Conservation (phyloP, 805 yeast genomes). For the Millerozyma miso region DNA sequence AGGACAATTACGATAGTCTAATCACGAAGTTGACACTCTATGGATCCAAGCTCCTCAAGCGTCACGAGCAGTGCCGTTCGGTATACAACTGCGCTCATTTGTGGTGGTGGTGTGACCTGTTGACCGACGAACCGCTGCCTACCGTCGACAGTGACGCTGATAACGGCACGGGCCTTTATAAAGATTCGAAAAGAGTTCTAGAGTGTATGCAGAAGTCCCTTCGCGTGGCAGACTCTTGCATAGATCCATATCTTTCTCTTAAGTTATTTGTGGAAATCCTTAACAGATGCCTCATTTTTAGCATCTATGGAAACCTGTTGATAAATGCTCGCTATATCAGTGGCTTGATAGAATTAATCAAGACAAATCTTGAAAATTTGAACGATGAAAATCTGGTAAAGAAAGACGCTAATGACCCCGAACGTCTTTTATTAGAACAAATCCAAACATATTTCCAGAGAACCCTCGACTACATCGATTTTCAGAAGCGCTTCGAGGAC, state of each 20-base stretch:
- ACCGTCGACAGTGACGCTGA: slow-evolving; percentile 19
- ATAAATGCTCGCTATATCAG: slow-evolving; percentile 75
- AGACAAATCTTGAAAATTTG: slow-evolving; percentile 53
- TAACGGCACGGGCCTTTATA: slow-evolving; percentile 16
- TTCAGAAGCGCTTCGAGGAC: slow-evolving; percentile 67
- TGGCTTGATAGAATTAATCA: slow-evolving; percentile 80
- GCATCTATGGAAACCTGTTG: slow-evolving; percentile 70
- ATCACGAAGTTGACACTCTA: slow-evolving; percentile 83
- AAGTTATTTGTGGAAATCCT: slow-evolving; percentile 88
- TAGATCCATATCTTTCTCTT: slow-evolving; percentile 70
- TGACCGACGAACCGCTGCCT: slow-evolving; percentile 24
- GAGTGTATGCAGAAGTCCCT: slow-evolving; percentile 88
- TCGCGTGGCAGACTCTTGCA: slow-evolving; percentile 89
- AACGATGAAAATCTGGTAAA: slow-evolving; percentile 18
- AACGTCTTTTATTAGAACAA: slow-evolving; percentile 23
- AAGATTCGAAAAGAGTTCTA: slow-evolving; percentile 66
- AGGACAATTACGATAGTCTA: slow-evolving; percentile 73
- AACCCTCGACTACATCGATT: slow-evolving; percentile 64
- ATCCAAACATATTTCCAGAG: slow-evolving; percentile 49
- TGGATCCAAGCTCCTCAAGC: slow-evolving; percentile 82
- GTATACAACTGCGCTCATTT: slow-evolving; percentile 84
- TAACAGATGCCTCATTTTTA: slow-evolving; percentile 79
- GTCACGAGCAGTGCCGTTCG: slow-evolving; percentile 92
- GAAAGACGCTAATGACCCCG: slow-evolving; percentile 23
- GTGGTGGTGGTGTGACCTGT: slow-evolving; percentile 83